Evolutionary conservation across 768 basidiomycete species (phyloP).

Genomic region (Cystofilobasidium capitatum): DNA sequence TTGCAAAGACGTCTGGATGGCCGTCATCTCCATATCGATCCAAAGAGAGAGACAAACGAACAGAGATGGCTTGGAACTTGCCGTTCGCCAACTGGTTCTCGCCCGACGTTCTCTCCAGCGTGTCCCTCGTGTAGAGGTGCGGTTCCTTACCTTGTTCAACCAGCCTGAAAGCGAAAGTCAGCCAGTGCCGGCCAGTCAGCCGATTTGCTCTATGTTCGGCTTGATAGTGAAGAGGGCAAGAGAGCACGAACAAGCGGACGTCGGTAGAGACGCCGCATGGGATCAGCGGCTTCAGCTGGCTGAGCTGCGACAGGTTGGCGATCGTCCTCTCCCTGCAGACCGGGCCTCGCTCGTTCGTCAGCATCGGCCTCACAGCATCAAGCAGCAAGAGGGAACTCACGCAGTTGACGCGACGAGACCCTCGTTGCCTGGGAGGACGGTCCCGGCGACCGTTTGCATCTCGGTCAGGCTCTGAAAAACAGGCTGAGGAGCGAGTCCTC

Average conservation of each 20-base stretch:
- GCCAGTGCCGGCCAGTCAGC: no score
- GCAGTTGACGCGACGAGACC: not conserved
- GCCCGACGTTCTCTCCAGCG: not conserved
- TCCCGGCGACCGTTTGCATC: not conserved
- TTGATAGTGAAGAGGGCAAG: not conserved
- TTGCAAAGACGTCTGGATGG: no score
- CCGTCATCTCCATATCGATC: no score
- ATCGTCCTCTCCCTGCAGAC: not conserved
- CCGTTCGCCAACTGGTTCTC: slow-evolving; percentile 6
- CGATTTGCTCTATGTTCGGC: not conserved
- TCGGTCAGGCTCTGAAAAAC: slow-evolving; percentile 4
- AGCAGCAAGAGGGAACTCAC: no score
- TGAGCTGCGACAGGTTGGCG: not conserved
- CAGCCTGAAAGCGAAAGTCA: not conserved
- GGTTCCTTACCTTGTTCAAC: slow-evolving; percentile 9
- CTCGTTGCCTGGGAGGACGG: slow-evolving; percentile 1
- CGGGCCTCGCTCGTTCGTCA: not conserved
- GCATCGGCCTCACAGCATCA: no score
- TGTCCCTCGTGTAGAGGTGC: not conserved
- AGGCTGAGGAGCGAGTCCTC: not conserved
- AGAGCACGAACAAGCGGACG: not conserved
- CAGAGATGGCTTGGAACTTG: not conserved
- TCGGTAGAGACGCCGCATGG: not conserved
- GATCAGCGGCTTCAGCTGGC: not conserved
- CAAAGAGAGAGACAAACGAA: not conserved